Evolutionary conservation across 164 flowering plant species (phyloP).

Genomic region (Vitis riparia): DNA sequence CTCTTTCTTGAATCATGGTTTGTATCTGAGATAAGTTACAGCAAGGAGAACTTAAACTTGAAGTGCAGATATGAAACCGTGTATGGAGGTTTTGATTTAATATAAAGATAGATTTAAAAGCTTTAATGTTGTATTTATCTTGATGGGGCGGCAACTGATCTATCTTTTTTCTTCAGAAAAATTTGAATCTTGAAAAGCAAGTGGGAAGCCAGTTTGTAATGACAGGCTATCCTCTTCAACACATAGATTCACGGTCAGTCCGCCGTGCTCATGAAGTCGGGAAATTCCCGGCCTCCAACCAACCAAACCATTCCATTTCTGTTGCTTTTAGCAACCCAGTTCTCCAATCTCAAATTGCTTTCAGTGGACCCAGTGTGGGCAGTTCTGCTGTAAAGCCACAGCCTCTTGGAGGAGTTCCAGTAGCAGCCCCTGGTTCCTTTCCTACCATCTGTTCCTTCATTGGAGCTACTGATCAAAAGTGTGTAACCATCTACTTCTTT

Average conservation of each 20-base stretch:
- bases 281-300: constrained; percentile 20
- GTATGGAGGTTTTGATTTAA: background rate
- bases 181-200: constrained; percentile 17
- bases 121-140: too few species aligned
- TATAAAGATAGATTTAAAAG: background rate
- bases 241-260: constrained; percentile 10
- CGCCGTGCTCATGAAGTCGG: constrained; percentile 15
- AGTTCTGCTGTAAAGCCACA: constrained; percentile 14
- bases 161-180: constrained; percentile 14
- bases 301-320: constrained; percentile 15
- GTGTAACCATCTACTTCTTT: background rate
- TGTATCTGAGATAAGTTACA: background rate
- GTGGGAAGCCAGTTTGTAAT: constrained; percentile 16
- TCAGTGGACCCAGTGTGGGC: constrained; percentile 11
- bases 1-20: background rate
- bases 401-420: constrained; percentile 22
- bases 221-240: constrained; percentile 22
- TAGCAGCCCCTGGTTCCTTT: constrained; percentile 12
- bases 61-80: background rate
- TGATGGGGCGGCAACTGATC: background rate
- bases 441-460: constrained; percentile 16
- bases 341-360: constrained; percentile 14
- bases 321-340: constrained; percentile 15
- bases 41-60: background rate
- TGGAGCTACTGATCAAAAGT: constrained; percentile 32